phyloP scores from a whole-genome alignment of 2,329 filamentous ascomycete species.

The Colletotrichum caudatum region DNA sequence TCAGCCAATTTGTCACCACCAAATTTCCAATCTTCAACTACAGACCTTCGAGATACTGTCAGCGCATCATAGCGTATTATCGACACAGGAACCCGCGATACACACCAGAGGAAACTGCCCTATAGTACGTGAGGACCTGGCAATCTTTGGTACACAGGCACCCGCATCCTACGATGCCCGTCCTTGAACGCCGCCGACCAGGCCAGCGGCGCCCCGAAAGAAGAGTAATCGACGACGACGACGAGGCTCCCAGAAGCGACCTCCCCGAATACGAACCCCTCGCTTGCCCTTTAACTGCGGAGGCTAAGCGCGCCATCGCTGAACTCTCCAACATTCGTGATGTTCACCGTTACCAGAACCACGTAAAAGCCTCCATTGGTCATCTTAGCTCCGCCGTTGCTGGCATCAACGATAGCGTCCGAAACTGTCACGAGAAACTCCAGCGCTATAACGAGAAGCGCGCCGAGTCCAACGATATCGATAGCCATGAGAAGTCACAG shows the following conservation, averaged over 20 bases:
- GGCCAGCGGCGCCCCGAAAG: slow-evolving; percentile 35
- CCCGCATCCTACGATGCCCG: slow-evolving; percentile 12
- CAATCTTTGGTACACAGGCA: too few relatives aligned
- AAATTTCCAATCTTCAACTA: slow-evolving; percentile 13
- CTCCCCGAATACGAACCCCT: slow-evolving; percentile 66
- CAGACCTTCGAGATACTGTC: neutral
- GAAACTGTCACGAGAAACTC: slow-evolving; percentile 52
- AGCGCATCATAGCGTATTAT: neutral
- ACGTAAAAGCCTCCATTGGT: slow-evolving; percentile 59
- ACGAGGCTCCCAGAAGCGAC: slow-evolving; percentile 39
- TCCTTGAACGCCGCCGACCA: slow-evolving; percentile 33
- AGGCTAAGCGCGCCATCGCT: slow-evolving; percentile 54
- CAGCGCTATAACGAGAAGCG: slow-evolving; percentile 51
- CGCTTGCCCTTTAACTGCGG: slow-evolving; percentile 57
- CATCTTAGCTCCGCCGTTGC: slow-evolving; percentile 60
- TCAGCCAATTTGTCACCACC: slow-evolving; percentile 3
- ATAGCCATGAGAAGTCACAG: slow-evolving; percentile 48
- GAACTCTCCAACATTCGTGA: slow-evolving; percentile 58
- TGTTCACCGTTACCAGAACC: slow-evolving; percentile 57
- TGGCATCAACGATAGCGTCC: slow-evolving; percentile 62
- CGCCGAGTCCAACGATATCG: slow-evolving; percentile 49
- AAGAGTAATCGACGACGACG: slow-evolving; percentile 27
- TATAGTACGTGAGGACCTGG: too few relatives aligned
- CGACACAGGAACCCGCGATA: neutral
- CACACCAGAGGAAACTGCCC: neutral